Conservation (phyloP, 139 green algal genomes). For the Choricystis sp. region DNA sequence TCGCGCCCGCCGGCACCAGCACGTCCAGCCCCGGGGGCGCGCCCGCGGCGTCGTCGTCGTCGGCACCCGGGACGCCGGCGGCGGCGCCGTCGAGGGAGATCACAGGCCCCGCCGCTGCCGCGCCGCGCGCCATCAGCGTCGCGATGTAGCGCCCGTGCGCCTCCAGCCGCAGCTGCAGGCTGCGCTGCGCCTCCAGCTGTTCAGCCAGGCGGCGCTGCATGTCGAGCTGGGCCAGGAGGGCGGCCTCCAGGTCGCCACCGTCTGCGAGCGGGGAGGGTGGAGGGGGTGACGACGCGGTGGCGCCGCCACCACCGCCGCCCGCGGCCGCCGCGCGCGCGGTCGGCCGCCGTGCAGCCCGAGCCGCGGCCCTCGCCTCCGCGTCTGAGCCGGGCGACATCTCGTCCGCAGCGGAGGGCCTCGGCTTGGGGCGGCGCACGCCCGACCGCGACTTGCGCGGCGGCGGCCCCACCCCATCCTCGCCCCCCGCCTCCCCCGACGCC, state of each 20-base stretch:
- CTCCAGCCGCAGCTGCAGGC: slow-evolving; percentile 81
- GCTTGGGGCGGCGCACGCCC: not conserved
- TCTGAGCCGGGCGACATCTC: not conserved
- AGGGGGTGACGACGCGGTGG: not conserved
- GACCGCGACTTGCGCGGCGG: not conserved
- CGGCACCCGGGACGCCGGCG: too few species aligned
- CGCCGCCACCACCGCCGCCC: slow-evolving; percentile 3
- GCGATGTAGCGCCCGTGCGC: slow-evolving; percentile 78
- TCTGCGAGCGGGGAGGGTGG: not conserved
- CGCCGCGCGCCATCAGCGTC: slow-evolving; percentile 22
- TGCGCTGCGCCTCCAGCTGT: slow-evolving; percentile 77
- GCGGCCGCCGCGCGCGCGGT: not conserved
- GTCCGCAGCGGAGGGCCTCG: too few species aligned
- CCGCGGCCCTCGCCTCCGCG: not conserved
- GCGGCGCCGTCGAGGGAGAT: too few species aligned
- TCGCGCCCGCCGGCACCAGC: too few species aligned
- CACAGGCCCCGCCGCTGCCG: slow-evolving; percentile 8
- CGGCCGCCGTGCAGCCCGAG: not conserved
- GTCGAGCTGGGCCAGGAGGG: slow-evolving; percentile 83
- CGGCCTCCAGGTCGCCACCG: slow-evolving; percentile 51
- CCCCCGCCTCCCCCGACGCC: not conserved
- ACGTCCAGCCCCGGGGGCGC: too few species aligned
- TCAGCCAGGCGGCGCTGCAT: slow-evolving; percentile 92
- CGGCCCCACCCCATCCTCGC: not conserved
- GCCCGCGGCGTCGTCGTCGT: not conserved